Conservation (phyloP, 208 protist genomes). For the Crithidia bombi region DNA sequence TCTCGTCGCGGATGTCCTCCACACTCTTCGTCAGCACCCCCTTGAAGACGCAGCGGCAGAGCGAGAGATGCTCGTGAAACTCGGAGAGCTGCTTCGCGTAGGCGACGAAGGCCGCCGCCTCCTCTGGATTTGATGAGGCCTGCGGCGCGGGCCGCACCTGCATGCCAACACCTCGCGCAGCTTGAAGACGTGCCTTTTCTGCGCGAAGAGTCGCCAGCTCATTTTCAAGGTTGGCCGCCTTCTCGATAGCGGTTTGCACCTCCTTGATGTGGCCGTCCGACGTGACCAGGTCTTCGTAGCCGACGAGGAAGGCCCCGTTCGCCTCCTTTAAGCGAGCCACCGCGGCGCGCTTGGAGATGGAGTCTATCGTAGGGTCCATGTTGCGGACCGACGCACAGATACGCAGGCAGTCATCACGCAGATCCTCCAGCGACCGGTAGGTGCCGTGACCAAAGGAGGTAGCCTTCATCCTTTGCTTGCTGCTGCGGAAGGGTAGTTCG, state of each 20-base stretch:
- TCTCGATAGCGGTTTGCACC: slow-evolving; percentile 15
- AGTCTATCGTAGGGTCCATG: background rate
- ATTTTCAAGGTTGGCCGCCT: slow-evolving; percentile 9
- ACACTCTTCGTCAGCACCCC: slow-evolving; percentile 45
- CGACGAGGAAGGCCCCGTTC: slow-evolving; percentile 16
- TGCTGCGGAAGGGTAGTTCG: background rate
- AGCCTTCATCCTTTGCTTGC: slow-evolving; percentile 11
- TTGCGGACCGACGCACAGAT: background rate
- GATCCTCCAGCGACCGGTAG: slow-evolving; percentile 17
- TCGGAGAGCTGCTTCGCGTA: slow-evolving; percentile 60
- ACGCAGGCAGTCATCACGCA: slow-evolving; percentile 3
- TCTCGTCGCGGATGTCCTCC: slow-evolving; percentile 55
- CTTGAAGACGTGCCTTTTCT: slow-evolving; percentile 39
- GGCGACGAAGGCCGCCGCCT: slow-evolving; percentile 24
- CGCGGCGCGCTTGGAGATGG: background rate
- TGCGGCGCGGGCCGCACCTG: background rate
- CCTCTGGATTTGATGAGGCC: slow-evolving; percentile 1
- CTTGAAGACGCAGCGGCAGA: slow-evolving; percentile 52
- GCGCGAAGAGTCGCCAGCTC: slow-evolving; percentile 36
- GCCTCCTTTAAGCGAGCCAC: slow-evolving; percentile 21
- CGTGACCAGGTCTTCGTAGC: slow-evolving; percentile 17
- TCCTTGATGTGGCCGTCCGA: slow-evolving; percentile 22
- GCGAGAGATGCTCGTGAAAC: slow-evolving; percentile 51
- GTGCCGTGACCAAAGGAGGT: slow-evolving; percentile 11
- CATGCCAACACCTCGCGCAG: slow-evolving; percentile 9